Base-by-base conservation (phyloP, 352 stramenopile species). In the Globisporangium sylvaticum region DNA sequence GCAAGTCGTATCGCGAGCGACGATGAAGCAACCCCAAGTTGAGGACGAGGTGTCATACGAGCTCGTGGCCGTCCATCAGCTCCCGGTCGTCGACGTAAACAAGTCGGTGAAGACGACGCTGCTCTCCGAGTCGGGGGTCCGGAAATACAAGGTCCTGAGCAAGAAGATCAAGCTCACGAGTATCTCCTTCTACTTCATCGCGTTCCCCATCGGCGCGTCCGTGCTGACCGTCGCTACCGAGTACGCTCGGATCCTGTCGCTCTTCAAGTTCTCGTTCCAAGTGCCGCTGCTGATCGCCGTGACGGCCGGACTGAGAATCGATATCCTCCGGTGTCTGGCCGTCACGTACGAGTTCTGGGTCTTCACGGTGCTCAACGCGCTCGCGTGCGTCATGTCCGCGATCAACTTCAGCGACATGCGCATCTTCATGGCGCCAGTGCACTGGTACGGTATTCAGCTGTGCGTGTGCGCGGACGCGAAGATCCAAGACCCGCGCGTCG, bases 321-420 rank as follows among this genome's bases (percentile, higher is more conserved):
- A 61, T 5, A 37, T 61, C 9, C 55, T 61, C 3, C 44, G 24
- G 25, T 64, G 52, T 18, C 63, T 39, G 24, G 50, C 68, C 6
- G 10, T 5, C 31, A 77, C 73, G 8, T 78, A 83, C 70, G 75
- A 83, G 32, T 76, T 78, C 37, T 83, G 73, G 73, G 78, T 79
- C 66, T 77, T 80, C 56, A 64, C 70, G 37, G 29, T 64, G 3
- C 39, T 78, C 4, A 72, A 70, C 31, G 31, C 60, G 1, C 20
- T 62, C 7, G 64, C 65, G 5, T 66, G 65, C 12, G 18, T 58
- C 1, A 32, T 78, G 20, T 68, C 77, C 46, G 52, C 56, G 10
- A 1, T 63, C 4, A 54, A 72, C 25, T 39, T 83, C 4, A 39
- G 44, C 0, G 75, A 80, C 55, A 12, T 58, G 20, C 60, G 73